phyloP scores from a whole-genome alignment of 2,329 filamentous ascomycete species.

The Capronia americana region DNA sequence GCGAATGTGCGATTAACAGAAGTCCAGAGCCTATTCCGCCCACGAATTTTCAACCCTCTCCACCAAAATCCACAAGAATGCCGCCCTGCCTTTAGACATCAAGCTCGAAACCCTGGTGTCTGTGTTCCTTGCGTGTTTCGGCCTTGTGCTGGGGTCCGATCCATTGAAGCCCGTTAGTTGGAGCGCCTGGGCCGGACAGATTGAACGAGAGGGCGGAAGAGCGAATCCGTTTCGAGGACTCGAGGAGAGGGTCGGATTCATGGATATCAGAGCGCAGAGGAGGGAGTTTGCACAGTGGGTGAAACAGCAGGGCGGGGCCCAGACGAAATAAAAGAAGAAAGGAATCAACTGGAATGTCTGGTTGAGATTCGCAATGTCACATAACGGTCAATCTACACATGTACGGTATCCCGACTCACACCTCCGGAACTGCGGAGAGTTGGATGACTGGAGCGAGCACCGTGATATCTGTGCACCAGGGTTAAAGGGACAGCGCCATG shows the following conservation, averaged over 20 bases:
- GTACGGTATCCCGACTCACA: background rate
- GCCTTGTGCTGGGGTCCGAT: slow-evolving; percentile 79
- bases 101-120: slow-evolving; percentile 83
- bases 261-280: slow-evolving; percentile 79
- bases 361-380: background rate
- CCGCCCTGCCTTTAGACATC: slow-evolving; percentile 79
- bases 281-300: slow-evolving; percentile 81
- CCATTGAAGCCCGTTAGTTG: slow-evolving; percentile 84
- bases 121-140: slow-evolving; percentile 78
- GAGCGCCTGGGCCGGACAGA: slow-evolving; percentile 77
- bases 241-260: slow-evolving; percentile 82
- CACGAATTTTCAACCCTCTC: slow-evolving; percentile 83
- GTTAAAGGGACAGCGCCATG: background rate
- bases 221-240: slow-evolving; percentile 81
- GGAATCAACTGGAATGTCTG: background rate
- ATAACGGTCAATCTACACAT: background rate
- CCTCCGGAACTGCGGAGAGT: background rate
- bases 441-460: background rate
- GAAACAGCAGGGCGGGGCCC: slow-evolving; percentile 47
- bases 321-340: slow-evolving; percentile 42
- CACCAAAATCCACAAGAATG: slow-evolving; percentile 39
- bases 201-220: slow-evolving; percentile 71
- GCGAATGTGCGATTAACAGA: slow-evolving; percentile 32
- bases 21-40: slow-evolving; percentile 85
- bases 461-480: background rate